These are phyloP conservation scores for Hevea brasiliensis DNA, from an alignment of 345 rosid genomes.

Conservation along the genomic window DNA sequence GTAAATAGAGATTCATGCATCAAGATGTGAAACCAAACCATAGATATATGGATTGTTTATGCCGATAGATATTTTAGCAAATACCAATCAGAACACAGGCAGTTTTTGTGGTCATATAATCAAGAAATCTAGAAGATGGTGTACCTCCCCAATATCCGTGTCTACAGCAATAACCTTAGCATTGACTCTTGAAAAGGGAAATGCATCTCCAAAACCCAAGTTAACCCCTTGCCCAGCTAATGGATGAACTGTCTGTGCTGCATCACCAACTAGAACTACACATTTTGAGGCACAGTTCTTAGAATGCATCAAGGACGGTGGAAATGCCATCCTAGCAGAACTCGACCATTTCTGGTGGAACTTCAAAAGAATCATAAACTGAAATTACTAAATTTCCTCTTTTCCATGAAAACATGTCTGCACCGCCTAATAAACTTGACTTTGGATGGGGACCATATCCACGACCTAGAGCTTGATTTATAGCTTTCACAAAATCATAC, in stretches of 20 bases:
- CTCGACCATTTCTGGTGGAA: slow-evolving; percentile 73
- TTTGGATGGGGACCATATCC: slow-evolving; percentile 85
- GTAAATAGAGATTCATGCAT: neutral
- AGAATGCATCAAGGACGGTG: slow-evolving; percentile 79
- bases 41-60: neutral
- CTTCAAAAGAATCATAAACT: slow-evolving; percentile 60
- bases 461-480: slow-evolving; percentile 74
- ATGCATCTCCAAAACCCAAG: slow-evolving; percentile 88
- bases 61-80: neutral
- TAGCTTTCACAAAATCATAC: slow-evolving; percentile 67
- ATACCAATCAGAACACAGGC: neutral
- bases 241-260: slow-evolving; percentile 95
- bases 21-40: neutral
- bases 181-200: slow-evolving; percentile 63
- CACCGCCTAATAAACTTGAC: slow-evolving; percentile 39
- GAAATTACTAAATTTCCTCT: slow-evolving; percentile 43
- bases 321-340: slow-evolving; percentile 84
- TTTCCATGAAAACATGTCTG: slow-evolving; percentile 58
- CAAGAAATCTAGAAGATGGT: slow-evolving; percentile 13
- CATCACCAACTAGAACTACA: slow-evolving; percentile 81
- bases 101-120: neutral
- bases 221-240: slow-evolving; percentile 98
- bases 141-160: slow-evolving; percentile 81
- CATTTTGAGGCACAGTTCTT: slow-evolving; percentile 62
- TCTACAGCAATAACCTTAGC: slow-evolving; percentile 81